Percentiles rank a stretch among this genome's conserved stretches.
Evolutionary conservation across 202 grass and related monocot species (phyloP).

Genomic region (Eragrostis tef): DNA sequence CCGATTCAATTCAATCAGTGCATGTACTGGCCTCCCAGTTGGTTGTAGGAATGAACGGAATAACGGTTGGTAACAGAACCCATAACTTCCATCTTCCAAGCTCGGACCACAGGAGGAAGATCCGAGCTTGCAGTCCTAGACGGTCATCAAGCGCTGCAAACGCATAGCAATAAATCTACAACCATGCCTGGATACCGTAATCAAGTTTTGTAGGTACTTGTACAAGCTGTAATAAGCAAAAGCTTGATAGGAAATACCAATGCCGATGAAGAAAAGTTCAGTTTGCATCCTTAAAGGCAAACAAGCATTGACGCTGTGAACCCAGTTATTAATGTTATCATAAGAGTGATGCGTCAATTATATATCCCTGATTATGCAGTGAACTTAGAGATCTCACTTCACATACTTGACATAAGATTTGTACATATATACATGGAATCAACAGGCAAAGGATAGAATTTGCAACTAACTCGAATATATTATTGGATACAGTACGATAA

Average conservation of each 20-base stretch:
- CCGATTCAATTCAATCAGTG: not conserved
- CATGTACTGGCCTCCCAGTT: constrained; percentile 13
- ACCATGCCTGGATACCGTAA: constrained; percentile 2
- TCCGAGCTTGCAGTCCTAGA: constrained; percentile 37
- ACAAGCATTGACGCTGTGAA: not conserved
- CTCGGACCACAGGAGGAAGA: constrained; percentile 30
- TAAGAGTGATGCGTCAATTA: not conserved
- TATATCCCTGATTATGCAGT: not conserved
- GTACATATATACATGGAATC: too few species aligned
- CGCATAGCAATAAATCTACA: constrained; percentile 21
- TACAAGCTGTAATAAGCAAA: not conserved
- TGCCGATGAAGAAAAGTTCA: not conserved
- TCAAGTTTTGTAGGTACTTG: not conserved
- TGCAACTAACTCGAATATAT: not conserved
- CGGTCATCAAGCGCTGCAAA: constrained; percentile 11
- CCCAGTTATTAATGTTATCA: not conserved
- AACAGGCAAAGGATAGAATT: too few species aligned
- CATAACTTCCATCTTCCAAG: constrained; percentile 18
- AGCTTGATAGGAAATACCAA: not conserved
- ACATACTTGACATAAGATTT: too few species aligned
- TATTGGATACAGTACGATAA: not conserved
- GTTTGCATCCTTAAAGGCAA: not conserved
- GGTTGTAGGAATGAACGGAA: not conserved
- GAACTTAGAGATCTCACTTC: not conserved
- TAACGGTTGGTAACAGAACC: constrained; percentile 19